Base-by-base conservation (phyloP, 805 yeast genomes). In the Teunomyces cretensis region DNA sequence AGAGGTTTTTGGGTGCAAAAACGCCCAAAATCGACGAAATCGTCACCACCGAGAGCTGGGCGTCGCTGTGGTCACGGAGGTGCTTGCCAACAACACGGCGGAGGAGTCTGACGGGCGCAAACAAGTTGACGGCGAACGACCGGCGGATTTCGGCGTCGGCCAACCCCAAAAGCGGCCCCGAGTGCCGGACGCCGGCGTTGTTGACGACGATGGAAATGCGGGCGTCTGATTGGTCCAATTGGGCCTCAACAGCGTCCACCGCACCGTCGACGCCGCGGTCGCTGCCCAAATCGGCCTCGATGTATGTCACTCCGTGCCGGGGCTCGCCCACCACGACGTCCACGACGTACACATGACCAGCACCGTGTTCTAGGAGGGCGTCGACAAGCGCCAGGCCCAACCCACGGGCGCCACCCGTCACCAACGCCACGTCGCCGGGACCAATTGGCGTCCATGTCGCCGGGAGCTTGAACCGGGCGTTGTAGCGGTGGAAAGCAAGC, bases 351-450 rank as follows among this genome's bases (percentile, higher is more conserved):
- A 75, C 61, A 15, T 48, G 55, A 13, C 48, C 56, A 17, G 47
- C 41, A 2, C 47, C 49, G 22, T 45, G 42, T 9, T 30, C 26
- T 24, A 59, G 26, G 2, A 76, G 50, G 14, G 17, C 39, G 28
- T 52, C 51, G 3, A 67, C 73, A 4, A 76, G 53, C 39, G 68
- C 74, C 1, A 54, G 50, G 0, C 84, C 84, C n/a, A 79, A 57
- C 0, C 84, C 83, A 27, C 58, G 52, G 12, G 76, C 62, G 0
- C 82, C 83, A 0, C 84, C 84, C 0, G 83, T 78, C 5, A 78
- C 60, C 19, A 77, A 38, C 2, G 75, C 72, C 2, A 42, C 44
- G 30, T 48, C 52, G 1, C 36, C 13, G 5, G 39, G 12, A 2
- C 24, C 28, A 2, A 51, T 9, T 4, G 17, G 16, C 2, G 13